These are phyloP conservation scores for Xylariaceae sp. DNA, from an alignment of 2,329 filamentous ascomycete species.

Conservation along the genomic window DNA sequence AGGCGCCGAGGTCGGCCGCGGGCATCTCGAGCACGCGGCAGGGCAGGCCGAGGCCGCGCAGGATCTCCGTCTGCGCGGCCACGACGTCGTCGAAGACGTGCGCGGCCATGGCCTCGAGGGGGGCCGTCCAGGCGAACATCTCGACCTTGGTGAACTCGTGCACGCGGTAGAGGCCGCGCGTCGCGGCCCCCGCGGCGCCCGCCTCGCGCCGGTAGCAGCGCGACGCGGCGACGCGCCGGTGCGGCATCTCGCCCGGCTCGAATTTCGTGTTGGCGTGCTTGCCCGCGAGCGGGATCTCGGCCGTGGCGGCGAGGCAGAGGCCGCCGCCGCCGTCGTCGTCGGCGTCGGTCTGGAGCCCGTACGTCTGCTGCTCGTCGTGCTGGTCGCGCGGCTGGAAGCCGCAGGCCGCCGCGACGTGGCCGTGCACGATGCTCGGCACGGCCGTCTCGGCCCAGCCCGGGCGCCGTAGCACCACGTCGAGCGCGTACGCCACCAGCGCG, in stretches of 20 bases:
- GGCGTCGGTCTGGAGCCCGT: slow-evolving; percentile 60
- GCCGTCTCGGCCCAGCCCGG: slow-evolving; percentile 70
- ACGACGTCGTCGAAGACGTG: slow-evolving; percentile 78
- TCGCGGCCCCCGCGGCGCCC: slow-evolving; percentile 79
- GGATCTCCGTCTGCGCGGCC: slow-evolving; percentile 76
- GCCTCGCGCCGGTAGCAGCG: slow-evolving; percentile 96
- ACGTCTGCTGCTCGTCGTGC: slow-evolving; percentile 87
- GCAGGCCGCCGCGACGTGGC: slow-evolving; percentile 81
- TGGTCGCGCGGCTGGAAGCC: slow-evolving; percentile 91
- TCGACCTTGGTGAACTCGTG: slow-evolving; percentile 99
- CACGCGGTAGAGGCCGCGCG: slow-evolving; percentile 91
- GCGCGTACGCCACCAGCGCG: slow-evolving; percentile 79
- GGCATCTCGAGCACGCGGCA: slow-evolving; percentile 94
- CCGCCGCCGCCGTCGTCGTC: slow-evolving; percentile 55
- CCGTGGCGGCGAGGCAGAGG: slow-evolving; percentile 75
- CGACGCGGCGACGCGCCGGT: slow-evolving; percentile 75
- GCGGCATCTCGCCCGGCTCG: slow-evolving; percentile 57
- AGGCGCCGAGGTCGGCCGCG: slow-evolving; percentile 77
- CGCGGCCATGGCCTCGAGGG: slow-evolving; percentile 41
- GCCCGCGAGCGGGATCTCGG: slow-evolving; percentile 88
- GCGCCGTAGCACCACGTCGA: slow-evolving; percentile 55
- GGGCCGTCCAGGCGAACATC: slow-evolving; percentile 84
- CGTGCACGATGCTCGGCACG: slow-evolving; percentile 86
- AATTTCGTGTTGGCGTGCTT: slow-evolving; percentile 74
- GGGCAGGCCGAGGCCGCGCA: slow-evolving; percentile 67